phyloP scores from a whole-genome alignment of 805 yeast species.

The Kluyveromyces siamensis region DNA sequence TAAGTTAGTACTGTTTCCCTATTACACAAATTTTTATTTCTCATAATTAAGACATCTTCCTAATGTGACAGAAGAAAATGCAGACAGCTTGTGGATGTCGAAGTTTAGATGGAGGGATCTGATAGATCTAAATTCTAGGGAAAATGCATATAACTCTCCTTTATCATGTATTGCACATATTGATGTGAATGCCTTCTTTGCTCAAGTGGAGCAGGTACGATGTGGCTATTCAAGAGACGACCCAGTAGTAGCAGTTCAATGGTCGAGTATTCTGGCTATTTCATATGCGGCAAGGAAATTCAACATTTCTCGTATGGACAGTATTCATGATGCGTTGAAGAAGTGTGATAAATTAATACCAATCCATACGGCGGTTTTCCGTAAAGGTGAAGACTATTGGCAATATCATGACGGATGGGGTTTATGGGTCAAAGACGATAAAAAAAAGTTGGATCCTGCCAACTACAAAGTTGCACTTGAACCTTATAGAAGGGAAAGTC shows the following conservation, averaged over 20 bases:
- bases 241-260: constrained; percentile 92
- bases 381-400: constrained; percentile 81
- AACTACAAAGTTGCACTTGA: constrained; percentile 81
- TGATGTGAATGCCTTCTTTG: constrained; percentile 92
- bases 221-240: constrained; percentile 53
- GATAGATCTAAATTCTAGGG: constrained; percentile 36
- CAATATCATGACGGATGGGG: constrained; percentile 43
- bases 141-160: constrained; percentile 50
- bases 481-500: constrained; percentile 81
- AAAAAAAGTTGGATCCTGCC: constrained; percentile 49
- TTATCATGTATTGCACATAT: constrained; percentile 75
- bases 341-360: constrained; percentile 71
- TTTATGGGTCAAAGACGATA: constrained; percentile 29
- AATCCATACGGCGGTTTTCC: constrained; percentile 91
- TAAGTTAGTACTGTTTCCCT: too few species aligned
- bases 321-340: constrained; percentile 52
- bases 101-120: constrained; percentile 42
- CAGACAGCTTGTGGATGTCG: constrained; percentile 24
- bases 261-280: constrained; percentile 86
- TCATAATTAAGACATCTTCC: not conserved
- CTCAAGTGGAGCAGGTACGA: constrained; percentile 83
- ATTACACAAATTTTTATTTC: too few species aligned
- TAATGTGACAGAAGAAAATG: not conserved
- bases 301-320: constrained; percentile 76
- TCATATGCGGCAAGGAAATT: constrained; percentile 79